phyloP scores from a whole-genome alignment of 768 basidiomycete genomes.

The Strobilomyces echinocephalus region DNA sequence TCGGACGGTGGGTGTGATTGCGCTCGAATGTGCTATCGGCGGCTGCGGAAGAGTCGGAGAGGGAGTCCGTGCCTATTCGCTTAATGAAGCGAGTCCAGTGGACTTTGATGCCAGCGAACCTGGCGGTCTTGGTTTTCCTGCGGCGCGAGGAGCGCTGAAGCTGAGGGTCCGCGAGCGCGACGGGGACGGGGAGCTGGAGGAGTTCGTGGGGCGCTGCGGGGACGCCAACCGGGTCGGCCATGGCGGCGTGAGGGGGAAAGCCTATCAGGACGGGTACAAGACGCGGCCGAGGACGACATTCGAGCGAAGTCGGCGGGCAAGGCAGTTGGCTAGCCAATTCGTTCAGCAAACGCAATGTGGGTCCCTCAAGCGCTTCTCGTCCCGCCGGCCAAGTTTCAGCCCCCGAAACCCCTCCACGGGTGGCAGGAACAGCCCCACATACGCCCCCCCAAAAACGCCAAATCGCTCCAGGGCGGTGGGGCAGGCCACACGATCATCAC shows the following conservation, averaged over 20 bases:
- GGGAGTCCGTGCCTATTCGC: conserved; percentile 53
- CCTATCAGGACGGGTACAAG: not conserved
- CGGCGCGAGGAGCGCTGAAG: conserved; percentile 17
- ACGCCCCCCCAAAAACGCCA: not conserved
- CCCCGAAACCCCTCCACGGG: conserved; percentile 7
- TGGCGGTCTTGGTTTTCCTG: conserved; percentile 36
- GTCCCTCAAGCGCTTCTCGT: not conserved
- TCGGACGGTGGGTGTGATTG: conserved; percentile 27
- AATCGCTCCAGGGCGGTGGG: not conserved
- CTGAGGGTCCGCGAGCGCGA: conserved; percentile 28
- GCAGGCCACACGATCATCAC: no score
- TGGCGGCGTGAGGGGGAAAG: conserved; percentile 4
- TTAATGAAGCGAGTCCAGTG: conserved; percentile 51
- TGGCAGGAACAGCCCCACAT: not conserved
- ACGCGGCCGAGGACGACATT: not conserved
- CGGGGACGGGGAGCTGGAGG: conserved; percentile 40
- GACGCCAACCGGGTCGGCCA: not conserved
- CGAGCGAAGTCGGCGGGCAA: not conserved
- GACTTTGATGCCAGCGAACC: conserved; percentile 35
- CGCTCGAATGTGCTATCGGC: conserved; percentile 46
- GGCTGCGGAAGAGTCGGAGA: conserved; percentile 49
- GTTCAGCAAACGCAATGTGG: not conserved
- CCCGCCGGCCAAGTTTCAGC: conserved; percentile 7
- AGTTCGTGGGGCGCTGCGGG: conserved; percentile 10
- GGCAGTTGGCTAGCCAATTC: conserved; percentile 10